phyloP scores from a whole-genome alignment of 2,329 filamentous ascomycete genomes.

The Colletotrichum orchidophilum region DNA sequence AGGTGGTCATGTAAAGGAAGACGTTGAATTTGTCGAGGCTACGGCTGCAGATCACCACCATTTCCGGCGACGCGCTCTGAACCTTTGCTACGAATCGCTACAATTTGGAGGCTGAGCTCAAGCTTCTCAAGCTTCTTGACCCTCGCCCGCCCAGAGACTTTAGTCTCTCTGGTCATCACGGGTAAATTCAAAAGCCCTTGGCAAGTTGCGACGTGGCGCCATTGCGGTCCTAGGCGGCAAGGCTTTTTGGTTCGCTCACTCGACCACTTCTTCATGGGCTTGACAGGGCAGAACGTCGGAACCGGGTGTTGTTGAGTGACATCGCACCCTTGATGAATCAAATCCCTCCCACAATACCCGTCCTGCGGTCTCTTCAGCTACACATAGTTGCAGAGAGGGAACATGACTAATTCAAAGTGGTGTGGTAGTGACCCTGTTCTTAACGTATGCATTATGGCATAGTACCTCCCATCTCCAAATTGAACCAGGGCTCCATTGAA shows the following conservation, averaged over 20 bases:
- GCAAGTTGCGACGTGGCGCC: conserved; percentile 11
- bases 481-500: conserved; percentile 8
- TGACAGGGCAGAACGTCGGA: background rate
- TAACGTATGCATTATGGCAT: conserved; percentile 20
- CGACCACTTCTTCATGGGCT: too few species aligned
- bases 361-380: background rate
- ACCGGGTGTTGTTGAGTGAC: conserved; percentile 10
- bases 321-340: conserved; percentile 1
- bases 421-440: conserved; percentile 21
- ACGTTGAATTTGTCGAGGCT: background rate
- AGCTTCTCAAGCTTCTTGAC: conserved; percentile 32
- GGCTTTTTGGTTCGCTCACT: background rate
- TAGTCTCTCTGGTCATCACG: conserved; percentile 14
- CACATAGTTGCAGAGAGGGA: conserved; percentile 1
- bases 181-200: conserved; percentile 24
- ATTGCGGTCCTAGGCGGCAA: background rate
- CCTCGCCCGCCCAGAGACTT: conserved; percentile 18
- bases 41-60: conserved; percentile 2
- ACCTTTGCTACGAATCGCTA: conserved; percentile 12
- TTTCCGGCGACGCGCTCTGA: background rate
- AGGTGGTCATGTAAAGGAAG: background rate
- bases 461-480: conserved; percentile 27
- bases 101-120: conserved; percentile 24
- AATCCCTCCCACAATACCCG: background rate
- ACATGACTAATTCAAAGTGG: conserved; percentile 21